phyloP scores from a whole-genome alignment of 352 stramenopile genomes.

The Salisapilia sapeloensis region DNA sequence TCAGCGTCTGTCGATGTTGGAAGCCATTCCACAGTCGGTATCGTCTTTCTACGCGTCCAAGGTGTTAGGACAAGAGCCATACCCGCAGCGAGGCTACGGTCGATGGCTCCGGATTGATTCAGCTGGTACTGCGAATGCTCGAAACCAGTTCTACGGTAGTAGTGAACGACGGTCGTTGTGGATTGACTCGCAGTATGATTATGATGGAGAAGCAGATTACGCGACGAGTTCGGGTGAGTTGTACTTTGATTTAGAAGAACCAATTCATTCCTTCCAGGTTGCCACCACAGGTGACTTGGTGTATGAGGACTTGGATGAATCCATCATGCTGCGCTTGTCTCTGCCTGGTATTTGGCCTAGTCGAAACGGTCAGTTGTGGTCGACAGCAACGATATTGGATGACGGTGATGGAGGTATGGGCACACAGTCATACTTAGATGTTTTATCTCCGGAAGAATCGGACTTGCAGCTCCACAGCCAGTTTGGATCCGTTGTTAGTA shows the following conservation, averaged over 20 bases:
- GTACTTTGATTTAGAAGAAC: constrained; percentile 41
- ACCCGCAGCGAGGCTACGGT: constrained; percentile 43
- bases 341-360: constrained; percentile 87
- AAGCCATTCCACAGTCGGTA: constrained; percentile 18
- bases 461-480: constrained; percentile 15
- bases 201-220: constrained; percentile 83
- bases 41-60: constrained; percentile 33
- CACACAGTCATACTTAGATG: constrained; percentile 37
- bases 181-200: constrained; percentile 78
- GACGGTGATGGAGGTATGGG: constrained; percentile 82
- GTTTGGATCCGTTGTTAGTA: constrained; percentile 34
- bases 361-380: constrained; percentile 70
- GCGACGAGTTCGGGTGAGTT: constrained; percentile 32
- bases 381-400: constrained; percentile 80
- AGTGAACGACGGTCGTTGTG: constrained; percentile 53
- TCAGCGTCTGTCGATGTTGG: constrained; percentile 36
- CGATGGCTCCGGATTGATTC: constrained; percentile 32
- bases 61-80: constrained; percentile 54
- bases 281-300: constrained; percentile 83
- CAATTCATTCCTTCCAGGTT: constrained; percentile 46
- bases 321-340: constrained; percentile 78
- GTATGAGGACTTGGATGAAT: constrained; percentile 85
- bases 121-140: constrained; percentile 73
- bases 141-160: constrained; percentile 86
- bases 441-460: constrained; percentile 18